These are phyloP conservation scores for Hypsizygus marmoreus DNA, from an alignment of 768 basidiomycete species.

Conservation along the genomic window DNA sequence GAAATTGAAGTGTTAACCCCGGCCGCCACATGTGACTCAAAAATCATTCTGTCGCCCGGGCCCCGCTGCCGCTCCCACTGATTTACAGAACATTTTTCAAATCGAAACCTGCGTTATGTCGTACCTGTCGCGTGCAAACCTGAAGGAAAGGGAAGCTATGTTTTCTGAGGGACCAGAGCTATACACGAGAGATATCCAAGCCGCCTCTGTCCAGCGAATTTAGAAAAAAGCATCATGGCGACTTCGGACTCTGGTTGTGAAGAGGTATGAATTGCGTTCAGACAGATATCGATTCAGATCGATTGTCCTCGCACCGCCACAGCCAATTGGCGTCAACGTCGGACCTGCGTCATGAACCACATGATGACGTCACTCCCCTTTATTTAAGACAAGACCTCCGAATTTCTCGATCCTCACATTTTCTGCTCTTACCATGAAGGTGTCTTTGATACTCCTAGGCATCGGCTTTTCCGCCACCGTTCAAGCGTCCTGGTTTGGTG, in stretches of 20 bases:
- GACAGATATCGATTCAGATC: too few species aligned
- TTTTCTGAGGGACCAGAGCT: conserved; percentile 67
- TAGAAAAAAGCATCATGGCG: conserved; percentile 74
- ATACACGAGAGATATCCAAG: conserved; percentile 64
- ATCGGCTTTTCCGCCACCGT: conserved; percentile 31
- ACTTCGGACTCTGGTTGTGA: conserved; percentile 85
- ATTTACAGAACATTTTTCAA: not conserved
- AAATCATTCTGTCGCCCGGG: too few species aligned
- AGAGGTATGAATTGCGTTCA: too few species aligned
- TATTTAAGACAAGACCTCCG: conserved; percentile 11
- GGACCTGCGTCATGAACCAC: conserved; percentile 19
- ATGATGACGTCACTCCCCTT: conserved; percentile 21
- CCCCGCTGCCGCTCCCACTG: too few species aligned
- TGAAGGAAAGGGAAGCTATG: conserved; percentile 67
- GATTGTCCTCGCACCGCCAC: too few species aligned
- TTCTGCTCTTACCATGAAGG: conserved; percentile 25
- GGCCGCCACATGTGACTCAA: conserved; percentile 19
- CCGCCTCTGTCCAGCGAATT: conserved; percentile 69
- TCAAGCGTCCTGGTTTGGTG: conserved; percentile 55
- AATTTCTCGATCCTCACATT: not conserved
- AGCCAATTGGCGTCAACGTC: conserved; percentile 2
- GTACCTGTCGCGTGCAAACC: conserved; percentile 49
- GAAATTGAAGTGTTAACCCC: conserved; percentile 13
- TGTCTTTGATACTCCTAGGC: conserved; percentile 29
- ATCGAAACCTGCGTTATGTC: conserved; percentile 39